Base-by-base conservation (phyloP, 2,329 filamentous ascomycete genomes). In the Fusarium staphyleae region DNA sequence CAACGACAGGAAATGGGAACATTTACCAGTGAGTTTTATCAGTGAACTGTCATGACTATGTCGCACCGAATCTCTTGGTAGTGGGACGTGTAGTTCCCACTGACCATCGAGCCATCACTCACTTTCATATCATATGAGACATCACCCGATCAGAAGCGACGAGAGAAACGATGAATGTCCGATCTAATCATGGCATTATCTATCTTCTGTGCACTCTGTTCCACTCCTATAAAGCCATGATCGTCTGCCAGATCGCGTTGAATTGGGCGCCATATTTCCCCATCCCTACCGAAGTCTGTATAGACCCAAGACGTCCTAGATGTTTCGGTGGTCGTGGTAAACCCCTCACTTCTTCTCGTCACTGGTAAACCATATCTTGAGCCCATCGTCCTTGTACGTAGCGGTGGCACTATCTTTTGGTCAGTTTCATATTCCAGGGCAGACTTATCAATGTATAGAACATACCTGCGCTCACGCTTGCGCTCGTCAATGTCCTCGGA, bases 401-500 rank as follows among this genome's bases (percentile, higher is more conserved):
- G 57, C 41, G 11, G 63, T 58, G 35, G 48, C 45, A 34, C 65
- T 67, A 13, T 15, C 14, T 18, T 13, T 5, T 7, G 16, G 34
- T 66, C 15, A 66, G 49, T 16, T 11, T n/a, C 2, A 22, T 8
- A 18, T 11, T 19, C 22, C n/a, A 8, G 2, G 15, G 22, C 22
- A 12, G 3, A 40, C n/a, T 12, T 22, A 35, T 30, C 26, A 18
- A 33, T 15, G 15, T 26, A 13, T 10, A 19, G 12, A 14, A 33
- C 43, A 14, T 60, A 68, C 66, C 62, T 69, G 45, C 34, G 44
- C 29, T 63, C 55, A 18, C 54, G 59, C 15, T 51, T 42, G 13
- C 19, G 24, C 11, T 46, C 33, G 8, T 11, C 10, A 34, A 29
- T 10, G 3, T 58, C 40, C 24, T 66, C 59, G 10, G 54, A 24